These are phyloP conservation scores for Recurvomyces mirabilis DNA, from an alignment of 495 filamentous ascomycete genomes.

Conservation along the genomic window DNA sequence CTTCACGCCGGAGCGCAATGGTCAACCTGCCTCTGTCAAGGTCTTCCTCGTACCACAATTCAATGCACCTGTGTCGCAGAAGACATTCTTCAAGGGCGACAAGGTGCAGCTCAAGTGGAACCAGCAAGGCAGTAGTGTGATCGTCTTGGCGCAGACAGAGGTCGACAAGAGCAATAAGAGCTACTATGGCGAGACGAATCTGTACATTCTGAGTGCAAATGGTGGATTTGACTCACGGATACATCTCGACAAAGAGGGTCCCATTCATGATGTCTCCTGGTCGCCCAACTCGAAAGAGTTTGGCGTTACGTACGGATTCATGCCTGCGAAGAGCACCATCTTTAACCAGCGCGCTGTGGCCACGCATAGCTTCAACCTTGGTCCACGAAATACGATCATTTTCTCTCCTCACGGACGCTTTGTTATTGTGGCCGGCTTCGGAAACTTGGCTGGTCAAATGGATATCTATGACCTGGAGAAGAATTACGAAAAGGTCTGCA, in stretches of 20 bases:
- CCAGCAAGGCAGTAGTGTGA: conserved; percentile 70
- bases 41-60: conserved; percentile 89
- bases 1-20: conserved; percentile 93
- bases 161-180: conserved; percentile 96
- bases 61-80: conserved; percentile 66
- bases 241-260: conserved; percentile 87
- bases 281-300: conserved; percentile 94
- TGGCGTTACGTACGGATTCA: conserved; percentile 92
- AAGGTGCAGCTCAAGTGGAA: conserved; percentile 99
- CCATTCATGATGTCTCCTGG: conserved; percentile 98
- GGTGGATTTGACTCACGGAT: conserved; percentile 87
- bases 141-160: conserved; percentile 95
- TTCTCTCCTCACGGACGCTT: conserved; percentile 94
- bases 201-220: conserved; percentile 87
- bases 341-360: conserved; percentile 79
- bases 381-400: conserved; percentile 82
- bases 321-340: conserved; percentile 94
- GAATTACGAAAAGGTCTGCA: conserved; percentile 79
- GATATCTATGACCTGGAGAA: conserved; percentile 93
- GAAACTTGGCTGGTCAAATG: conserved; percentile 93
- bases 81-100: conserved; percentile 98
- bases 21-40: conserved; percentile 84
- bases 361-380: conserved; percentile 70
- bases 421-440: conserved; percentile 88
- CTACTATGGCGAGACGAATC: conserved; percentile 96